A percentile compares a stretch with the other conserved stretches of the same genome.
These are phyloP conservation scores for Rhodamnia argentea DNA, from an alignment of 345 rosid species.

Conservation along the genomic window DNA sequence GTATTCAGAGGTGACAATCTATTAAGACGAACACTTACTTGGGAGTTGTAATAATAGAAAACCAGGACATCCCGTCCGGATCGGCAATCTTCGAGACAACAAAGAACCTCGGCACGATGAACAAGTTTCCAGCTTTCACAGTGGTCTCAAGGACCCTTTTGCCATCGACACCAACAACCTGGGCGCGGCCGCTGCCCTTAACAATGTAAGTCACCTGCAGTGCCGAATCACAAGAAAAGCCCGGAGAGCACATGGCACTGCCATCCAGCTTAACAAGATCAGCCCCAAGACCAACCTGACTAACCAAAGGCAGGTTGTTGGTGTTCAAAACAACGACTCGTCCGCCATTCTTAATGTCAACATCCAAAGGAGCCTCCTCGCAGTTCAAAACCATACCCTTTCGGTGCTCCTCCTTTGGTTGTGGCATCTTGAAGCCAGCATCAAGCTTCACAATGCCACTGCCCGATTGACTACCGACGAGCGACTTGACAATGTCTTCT, in stretches of 20 bases:
- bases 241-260: slow-evolving; percentile 91
- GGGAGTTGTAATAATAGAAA: slow-evolving; percentile 86
- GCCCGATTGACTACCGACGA: slow-evolving; percentile 39
- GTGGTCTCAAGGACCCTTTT: slow-evolving; percentile 61
- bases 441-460: slow-evolving; percentile 66
- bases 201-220: slow-evolving; percentile 76
- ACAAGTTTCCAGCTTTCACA: slow-evolving; percentile 56
- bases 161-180: slow-evolving; percentile 69
- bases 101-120: slow-evolving; percentile 86
- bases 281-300: slow-evolving; percentile 81
- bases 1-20: background rate
- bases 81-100: slow-evolving; percentile 79
- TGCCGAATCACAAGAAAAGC: slow-evolving; percentile 90
- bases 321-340: slow-evolving; percentile 80
- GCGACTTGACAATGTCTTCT: slow-evolving; percentile 29
- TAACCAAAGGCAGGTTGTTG: slow-evolving; percentile 75
- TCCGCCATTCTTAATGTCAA: slow-evolving; percentile 66
- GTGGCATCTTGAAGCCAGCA: slow-evolving; percentile 38
- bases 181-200: slow-evolving; percentile 68
- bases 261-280: slow-evolving; percentile 76
- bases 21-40: slow-evolving; percentile 34
- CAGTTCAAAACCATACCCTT: slow-evolving; percentile 65
- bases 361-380: slow-evolving; percentile 76
- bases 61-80: slow-evolving; percentile 81
- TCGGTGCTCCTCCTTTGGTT: slow-evolving; percentile 42